Percentiles rank a stretch among this genome's conserved stretches.
Evolutionary conservation across 352 stramenopile genomes (phyloP).

Genomic region (Phytophthora cryptogea): DNA sequence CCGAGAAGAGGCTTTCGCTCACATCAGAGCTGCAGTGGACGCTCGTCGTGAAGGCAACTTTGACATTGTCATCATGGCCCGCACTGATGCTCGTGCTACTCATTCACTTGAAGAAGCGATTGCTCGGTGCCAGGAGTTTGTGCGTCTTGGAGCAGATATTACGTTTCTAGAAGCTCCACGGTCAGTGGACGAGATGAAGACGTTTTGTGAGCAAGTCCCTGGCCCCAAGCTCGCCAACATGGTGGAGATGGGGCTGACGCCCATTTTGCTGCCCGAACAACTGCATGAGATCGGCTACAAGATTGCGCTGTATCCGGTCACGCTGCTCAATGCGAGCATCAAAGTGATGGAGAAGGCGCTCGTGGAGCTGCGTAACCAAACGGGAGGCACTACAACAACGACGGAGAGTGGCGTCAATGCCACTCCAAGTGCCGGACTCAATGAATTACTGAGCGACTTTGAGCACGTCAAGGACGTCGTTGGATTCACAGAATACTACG

Average conservation of each 20-base stretch:
- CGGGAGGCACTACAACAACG: not conserved
- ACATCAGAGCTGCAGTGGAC: conserved; percentile 89
- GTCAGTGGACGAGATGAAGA: conserved; percentile 89
- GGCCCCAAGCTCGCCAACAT: conserved; percentile 95
- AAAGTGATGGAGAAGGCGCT: conserved; percentile 91
- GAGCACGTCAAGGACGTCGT: conserved; percentile 90
- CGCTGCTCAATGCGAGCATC: conserved; percentile 91
- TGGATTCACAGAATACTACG: conserved; percentile 91
- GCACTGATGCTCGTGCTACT: conserved; percentile 90
- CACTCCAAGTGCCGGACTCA: conserved; percentile 46
- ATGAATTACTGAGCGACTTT: conserved; percentile 89
- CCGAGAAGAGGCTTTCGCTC: conserved; percentile 81
- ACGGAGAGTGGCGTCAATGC: conserved; percentile 20
- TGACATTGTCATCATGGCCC: conserved; percentile 93
- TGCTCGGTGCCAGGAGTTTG: conserved; percentile 36
- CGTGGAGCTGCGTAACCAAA: conserved; percentile 72
- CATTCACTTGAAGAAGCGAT: conserved; percentile 92
- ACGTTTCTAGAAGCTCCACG: conserved; percentile 94
- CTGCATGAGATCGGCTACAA: conserved; percentile 93
- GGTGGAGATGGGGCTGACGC: conserved; percentile 93
- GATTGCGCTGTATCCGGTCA: conserved; percentile 93
- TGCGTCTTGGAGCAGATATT: conserved; percentile 46
- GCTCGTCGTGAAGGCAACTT: conserved; percentile 78
- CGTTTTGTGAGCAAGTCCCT: conserved; percentile 88
- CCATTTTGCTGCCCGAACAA: conserved; percentile 81